Evolutionary conservation across 306 rosid species (phyloP), one percentile per base, ranked within the genome.

Genomic region (Quercus variabilis): DNA sequence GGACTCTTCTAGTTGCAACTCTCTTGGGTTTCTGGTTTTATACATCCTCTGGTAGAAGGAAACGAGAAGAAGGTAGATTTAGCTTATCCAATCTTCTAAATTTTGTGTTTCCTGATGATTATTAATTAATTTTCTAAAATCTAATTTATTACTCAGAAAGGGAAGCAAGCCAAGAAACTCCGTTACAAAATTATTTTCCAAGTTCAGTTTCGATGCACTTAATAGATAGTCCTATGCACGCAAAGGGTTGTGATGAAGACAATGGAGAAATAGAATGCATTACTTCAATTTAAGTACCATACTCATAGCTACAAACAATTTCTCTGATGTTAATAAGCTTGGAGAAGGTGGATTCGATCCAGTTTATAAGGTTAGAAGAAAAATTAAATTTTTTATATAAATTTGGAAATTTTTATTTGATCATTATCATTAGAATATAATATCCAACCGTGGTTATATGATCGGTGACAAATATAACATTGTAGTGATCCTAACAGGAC

Each of bases 331-430:
- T 23, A 83, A 83, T 76, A 71, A 38, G 20, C 74, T 80, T 7
- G 84, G 87, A 64, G 62, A 73, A 72, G 84, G 87, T 11, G 79
- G 82, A 20, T 80, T 80, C 46, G 82, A 78, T 11, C 73, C 71
- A n/a, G 82, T 80, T 77, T 84, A 76, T 43, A 80, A 76, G 82
- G 79, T 82, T 31, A 4, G 5, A 17, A 26, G 19, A 15, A 65
- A 41, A 41, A 41, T 41, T 8, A 49, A 10, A 1, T 25, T 13
- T 15, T 4, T 8, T 6, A 28, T 62, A 15, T 11, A 13, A 4
- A 13, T 26, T 62, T 26, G 38, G 38, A 15, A 62, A 62, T 31
- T 31, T 30, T 26, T 62, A 28, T 26, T 28, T 5, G 30, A 62
- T 26, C 0, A 2, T 26, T 62, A 3, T 1, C 2, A 59, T 23